A percentile compares a stretch with the other conserved stretches of the same genome.
Evolutionary conservation across 176 grass and related monocot species (phyloP).

Genomic region (Alopecurus myosuroides): DNA sequence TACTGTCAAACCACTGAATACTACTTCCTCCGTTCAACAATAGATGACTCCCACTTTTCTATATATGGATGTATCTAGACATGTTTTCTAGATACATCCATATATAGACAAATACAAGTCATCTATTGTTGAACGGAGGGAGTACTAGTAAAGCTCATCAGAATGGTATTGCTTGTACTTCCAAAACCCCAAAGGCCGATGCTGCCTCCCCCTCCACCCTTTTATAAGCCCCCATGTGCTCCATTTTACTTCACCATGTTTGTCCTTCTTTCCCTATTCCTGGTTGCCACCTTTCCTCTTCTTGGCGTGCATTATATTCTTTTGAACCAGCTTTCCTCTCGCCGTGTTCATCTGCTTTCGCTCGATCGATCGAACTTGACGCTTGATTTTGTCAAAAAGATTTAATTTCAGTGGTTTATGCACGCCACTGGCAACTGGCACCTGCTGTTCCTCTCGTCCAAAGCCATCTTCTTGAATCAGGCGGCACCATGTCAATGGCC

Average conservation of each 20-base stretch:
- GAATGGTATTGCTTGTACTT: not conserved
- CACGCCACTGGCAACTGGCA: not conserved
- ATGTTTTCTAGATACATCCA: no score
- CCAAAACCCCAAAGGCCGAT: not conserved
- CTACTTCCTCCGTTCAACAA: no score
- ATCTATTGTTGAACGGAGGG: no score
- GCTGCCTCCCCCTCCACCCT: not conserved
- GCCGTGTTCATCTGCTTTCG: not conserved
- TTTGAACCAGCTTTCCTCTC: not conserved
- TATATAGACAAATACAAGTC: no score
- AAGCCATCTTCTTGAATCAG: not conserved
- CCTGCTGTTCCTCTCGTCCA: not conserved
- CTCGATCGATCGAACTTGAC: not conserved
- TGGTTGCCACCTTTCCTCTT: not conserved
- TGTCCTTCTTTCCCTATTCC: not conserved
- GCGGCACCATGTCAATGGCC: slow-evolving; percentile 21
- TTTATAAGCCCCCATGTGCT: slow-evolving; percentile 14
- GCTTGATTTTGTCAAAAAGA: not conserved
- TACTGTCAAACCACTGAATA: not conserved
- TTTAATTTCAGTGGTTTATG: slow-evolving; percentile 9
- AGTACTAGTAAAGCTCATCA: not conserved
- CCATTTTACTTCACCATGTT: not conserved
- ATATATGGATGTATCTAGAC: no score
- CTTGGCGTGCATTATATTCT: not conserved
- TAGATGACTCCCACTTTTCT: no score